Base-by-base conservation (phyloP, 805 yeast species). In the Yamadazyma akitaensis region DNA sequence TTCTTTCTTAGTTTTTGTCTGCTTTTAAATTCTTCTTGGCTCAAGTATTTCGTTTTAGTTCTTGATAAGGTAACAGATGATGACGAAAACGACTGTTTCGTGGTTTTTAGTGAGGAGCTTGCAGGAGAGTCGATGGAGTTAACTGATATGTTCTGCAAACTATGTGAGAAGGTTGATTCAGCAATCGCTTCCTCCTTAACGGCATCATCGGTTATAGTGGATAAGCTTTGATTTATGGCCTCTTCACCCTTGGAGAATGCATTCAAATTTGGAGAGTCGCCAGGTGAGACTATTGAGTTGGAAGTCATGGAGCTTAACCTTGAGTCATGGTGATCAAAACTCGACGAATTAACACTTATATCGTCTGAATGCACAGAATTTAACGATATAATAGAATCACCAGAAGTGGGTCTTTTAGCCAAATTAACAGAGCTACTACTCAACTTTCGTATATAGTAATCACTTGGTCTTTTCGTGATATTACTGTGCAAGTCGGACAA, bases 221-320 rank as follows among this genome's bases (percentile, higher is more conserved):
- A 37, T 30, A 53, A 41, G 28, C 51, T 46, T 11, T 44, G 40
- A 31, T 51, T 42, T 18, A 47, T 28, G n/a, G 47, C 41, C 32
- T 51, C 54, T n/a, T 42, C 45, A 2, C 25, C 24, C 17, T 35
- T 42, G 18, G 42, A 47, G 35, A 37, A 53, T 18, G 39, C 32
- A 21, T 53, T 52, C 18, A 51, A 30, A 6, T 47, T 37, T 16
- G 62, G 60, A 10, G 57, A 53, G 12, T 59, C 58, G 44, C 48
- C 43, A 3, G 62, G 57, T 7, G 64, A 56, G 2, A 55, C 51
- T 13, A 59, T 51, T 14, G 50, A 45, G 28, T 52, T 52, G 8
- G 53, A 49, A 7, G 75, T 68, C 53, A 70, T 53, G 17, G 73
- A 65, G 55, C 72, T 69, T 42, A 67, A 59, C 28, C 75, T 59